Evolutionary conservation across 2,329 filamentous ascomycete genomes (phyloP), one percentile per base, ranked within the genome.

Genomic region (Geoglossum cookeanum): DNA sequence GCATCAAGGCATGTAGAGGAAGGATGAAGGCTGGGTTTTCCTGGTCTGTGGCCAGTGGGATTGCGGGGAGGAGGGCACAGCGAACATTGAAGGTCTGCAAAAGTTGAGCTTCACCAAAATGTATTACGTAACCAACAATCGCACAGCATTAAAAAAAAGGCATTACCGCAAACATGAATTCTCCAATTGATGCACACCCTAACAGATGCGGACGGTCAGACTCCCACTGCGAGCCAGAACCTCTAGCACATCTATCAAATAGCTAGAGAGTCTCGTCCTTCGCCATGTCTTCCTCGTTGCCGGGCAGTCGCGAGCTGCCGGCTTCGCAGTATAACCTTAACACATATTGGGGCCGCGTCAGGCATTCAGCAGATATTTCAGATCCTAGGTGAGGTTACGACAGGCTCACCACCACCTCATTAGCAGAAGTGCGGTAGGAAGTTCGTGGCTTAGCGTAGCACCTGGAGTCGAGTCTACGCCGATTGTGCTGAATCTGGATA

Each of bases 271-370:
- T 17, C 1, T n/a, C 30, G 30, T 6, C 29, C 30, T 37, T 49
- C 58, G 32, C 15, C 3, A 83, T 83, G 80, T 81, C 80, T 47
- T 73, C 78, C 52, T 81, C 80, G 30, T 68, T 82, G 32, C 79
- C 80, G 30, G 80, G 80, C 58, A 78, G 70, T 63, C 85, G 91
- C 69, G 88, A 95, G 70, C 78, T 96, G 62, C 92, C 92, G 60
- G 81, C 83, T 58, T 98, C 92, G 57, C 88, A 89, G 71, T 91
- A 94, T 78, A 87, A 98, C 68, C 77, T 98, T 66, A 80, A 72
- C 68, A 96, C 90, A 52, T 98, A 98, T 74, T 92, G 87, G 87
- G 92, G 92, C 62, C 83, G 92, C 59, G 92, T 97, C 66, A 81
- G 79, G 72, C 91, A 98, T 74, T 83, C 89, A 17, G 84, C 87